Evolutionary conservation across 2,329 filamentous ascomycete genomes (phyloP).

Genomic region (Bipolaris sorokiniana): DNA sequence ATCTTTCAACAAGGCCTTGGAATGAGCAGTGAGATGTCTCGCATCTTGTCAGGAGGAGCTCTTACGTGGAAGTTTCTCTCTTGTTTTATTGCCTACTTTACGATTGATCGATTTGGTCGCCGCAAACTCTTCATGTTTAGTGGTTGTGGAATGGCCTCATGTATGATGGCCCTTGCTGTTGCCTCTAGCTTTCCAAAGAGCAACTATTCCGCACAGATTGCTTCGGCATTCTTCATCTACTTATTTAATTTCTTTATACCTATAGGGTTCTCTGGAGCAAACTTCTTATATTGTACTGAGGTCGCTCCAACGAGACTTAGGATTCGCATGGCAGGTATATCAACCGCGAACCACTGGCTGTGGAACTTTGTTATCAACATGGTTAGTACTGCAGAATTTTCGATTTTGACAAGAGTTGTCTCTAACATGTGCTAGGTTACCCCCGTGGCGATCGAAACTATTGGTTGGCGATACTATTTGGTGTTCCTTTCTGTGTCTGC

Average conservation of each 20-base stretch:
- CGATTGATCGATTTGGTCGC: conserved; percentile 71
- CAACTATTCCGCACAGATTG: conserved; percentile 58
- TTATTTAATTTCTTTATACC: conserved; percentile 67
- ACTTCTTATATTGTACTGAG: conserved; percentile 66
- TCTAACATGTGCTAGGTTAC: neutral
- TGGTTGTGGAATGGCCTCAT: conserved; percentile 60
- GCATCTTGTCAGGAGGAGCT: conserved; percentile 66
- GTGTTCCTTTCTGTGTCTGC: conserved; percentile 57
- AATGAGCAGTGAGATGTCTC: conserved; percentile 57
- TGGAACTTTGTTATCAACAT: conserved; percentile 47
- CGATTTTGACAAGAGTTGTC: neutral
- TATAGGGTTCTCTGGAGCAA: conserved; percentile 64
- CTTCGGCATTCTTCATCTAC: conserved; percentile 63
- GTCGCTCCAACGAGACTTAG: conserved; percentile 61
- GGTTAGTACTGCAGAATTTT: conserved; percentile 27
- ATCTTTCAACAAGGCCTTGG: conserved; percentile 53
- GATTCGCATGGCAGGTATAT: conserved; percentile 63
- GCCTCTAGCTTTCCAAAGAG: conserved; percentile 57
- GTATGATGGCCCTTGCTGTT: conserved; percentile 62
- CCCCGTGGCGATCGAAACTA: conserved; percentile 54
- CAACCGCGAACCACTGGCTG: conserved; percentile 60
- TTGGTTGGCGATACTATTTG: conserved; percentile 61
- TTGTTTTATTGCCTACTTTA: conserved; percentile 71
- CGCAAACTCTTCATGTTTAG: conserved; percentile 62
- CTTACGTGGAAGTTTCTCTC: conserved; percentile 64